These are phyloP conservation scores for Climacium dendroides DNA, from an alignment of 225 moss, liverwort and hornwort genomes.

Conservation along the genomic window DNA sequence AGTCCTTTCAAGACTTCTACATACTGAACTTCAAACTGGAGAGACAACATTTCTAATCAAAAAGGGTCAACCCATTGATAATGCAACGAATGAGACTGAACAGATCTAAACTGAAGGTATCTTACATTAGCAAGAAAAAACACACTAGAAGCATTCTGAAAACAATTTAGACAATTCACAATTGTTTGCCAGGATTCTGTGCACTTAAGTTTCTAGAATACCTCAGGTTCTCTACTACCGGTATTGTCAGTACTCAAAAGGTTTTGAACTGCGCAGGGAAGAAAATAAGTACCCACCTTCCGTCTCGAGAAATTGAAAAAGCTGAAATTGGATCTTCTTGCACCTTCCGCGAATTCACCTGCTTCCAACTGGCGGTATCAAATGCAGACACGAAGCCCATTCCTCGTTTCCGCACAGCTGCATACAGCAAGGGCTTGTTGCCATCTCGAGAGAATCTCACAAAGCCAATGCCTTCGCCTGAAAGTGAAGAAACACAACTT, in stretches of 20 bases:
- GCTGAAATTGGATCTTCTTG: conserved; percentile 69
- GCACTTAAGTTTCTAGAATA: not conserved
- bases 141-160: not conserved
- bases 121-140: not conserved
- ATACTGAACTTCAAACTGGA: not conserved
- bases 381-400: conserved; percentile 52
- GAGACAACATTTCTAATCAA: not conserved
- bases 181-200: not conserved
- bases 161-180: no score
- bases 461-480: conserved; percentile 60
- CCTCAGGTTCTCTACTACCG: not conserved
- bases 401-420: conserved; percentile 55
- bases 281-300: conserved; percentile 16
- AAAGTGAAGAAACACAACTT: conserved; percentile 34
- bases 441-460: conserved; percentile 82
- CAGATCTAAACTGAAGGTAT: not conserved
- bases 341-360: conserved; percentile 35
- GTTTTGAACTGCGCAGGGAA: not conserved
- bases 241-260: not conserved
- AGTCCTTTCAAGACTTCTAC: not conserved
- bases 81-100: not conserved
- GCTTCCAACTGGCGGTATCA: conserved; percentile 57
- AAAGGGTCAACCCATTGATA: not conserved
- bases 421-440: conserved; percentile 41
- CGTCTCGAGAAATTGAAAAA: conserved; percentile 57